Conservation (phyloP, 2,329 filamentous ascomycete genomes). For the Eutypella sp. region DNA sequence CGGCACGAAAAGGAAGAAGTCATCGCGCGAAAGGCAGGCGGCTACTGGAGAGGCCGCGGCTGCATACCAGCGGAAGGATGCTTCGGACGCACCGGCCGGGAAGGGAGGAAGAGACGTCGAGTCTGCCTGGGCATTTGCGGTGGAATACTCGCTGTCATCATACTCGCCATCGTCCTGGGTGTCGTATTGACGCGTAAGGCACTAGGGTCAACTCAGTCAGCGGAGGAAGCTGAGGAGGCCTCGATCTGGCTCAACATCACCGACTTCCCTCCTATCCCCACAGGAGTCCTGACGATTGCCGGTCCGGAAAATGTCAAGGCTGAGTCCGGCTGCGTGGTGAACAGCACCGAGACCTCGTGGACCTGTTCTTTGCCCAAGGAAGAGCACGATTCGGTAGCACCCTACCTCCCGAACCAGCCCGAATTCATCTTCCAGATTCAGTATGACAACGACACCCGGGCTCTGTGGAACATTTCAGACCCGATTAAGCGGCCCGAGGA, state of each 20-base stretch:
- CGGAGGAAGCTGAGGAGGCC: constrained; percentile 23
- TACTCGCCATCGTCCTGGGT: constrained; percentile 53
- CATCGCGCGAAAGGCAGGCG: constrained; percentile 50
- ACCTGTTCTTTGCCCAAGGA: constrained; percentile 82
- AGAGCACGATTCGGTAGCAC: constrained; percentile 57
- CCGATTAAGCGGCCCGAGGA: constrained; percentile 26
- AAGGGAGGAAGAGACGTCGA: constrained; percentile 58
- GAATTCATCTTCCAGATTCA: constrained; percentile 77
- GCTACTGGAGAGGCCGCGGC: constrained; percentile 61
- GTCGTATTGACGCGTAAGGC: constrained; percentile 47
- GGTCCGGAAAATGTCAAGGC: constrained; percentile 62
- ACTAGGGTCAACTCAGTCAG: constrained; percentile 5
- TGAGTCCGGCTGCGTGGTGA: constrained; percentile 66
- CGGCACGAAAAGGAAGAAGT: constrained; percentile 63
- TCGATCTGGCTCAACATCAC: constrained; percentile 77
- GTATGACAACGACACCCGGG: constrained; percentile 56
- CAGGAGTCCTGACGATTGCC: constrained; percentile 73
- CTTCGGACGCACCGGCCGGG: constrained; percentile 57
- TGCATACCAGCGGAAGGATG: constrained; percentile 60
- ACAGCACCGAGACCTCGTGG: constrained; percentile 64
- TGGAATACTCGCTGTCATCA: constrained; percentile 48
- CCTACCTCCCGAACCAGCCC: constrained; percentile 64
- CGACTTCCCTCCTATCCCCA: constrained; percentile 80
- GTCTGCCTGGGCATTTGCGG: constrained; percentile 51
- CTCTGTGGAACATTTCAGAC: constrained; percentile 43